These are phyloP conservation scores for Thielaviopsis populi DNA, from an alignment of 2,329 filamentous ascomycete genomes.

Conservation along the genomic window DNA sequence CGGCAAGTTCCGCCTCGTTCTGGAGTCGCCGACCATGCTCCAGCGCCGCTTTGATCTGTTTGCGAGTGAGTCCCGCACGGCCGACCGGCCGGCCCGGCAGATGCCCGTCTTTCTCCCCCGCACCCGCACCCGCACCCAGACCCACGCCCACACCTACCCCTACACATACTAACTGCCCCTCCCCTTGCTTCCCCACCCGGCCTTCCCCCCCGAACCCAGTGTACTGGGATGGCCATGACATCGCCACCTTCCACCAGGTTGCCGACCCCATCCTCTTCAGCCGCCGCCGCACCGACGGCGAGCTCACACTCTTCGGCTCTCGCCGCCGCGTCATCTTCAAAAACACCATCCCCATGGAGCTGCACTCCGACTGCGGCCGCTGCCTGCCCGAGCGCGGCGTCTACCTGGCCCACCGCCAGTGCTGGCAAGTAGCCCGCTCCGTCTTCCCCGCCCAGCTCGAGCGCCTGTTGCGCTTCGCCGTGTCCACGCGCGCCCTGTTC, in stretches of 20 bases:
- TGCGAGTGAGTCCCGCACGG: slow-evolving; percentile 3
- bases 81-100: background rate
- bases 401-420: slow-evolving; percentile 14
- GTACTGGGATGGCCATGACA: slow-evolving; percentile 15
- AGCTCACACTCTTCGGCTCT: slow-evolving; percentile 8
- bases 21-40: slow-evolving; percentile 7
- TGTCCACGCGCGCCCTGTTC: slow-evolving; percentile 15
- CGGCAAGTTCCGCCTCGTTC: slow-evolving; percentile 10
- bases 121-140: background rate
- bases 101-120: no score
- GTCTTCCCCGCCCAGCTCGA: slow-evolving; percentile 9
- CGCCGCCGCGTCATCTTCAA: slow-evolving; percentile 16
- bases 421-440: slow-evolving; percentile 11
- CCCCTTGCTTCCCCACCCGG: background rate
- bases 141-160: no score
- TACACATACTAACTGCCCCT: background rate
- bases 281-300: slow-evolving; percentile 14
- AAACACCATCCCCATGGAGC: slow-evolving; percentile 15
- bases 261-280: slow-evolving; percentile 5
- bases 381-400: slow-evolving; percentile 11
- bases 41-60: slow-evolving; percentile 4
- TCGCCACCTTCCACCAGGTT: slow-evolving; percentile 14
- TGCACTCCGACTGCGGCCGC: slow-evolving; percentile 14
- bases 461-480: slow-evolving; percentile 13
- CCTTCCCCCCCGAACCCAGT: background rate